Base-by-base conservation (phyloP, 371 early-diverging fungal species). In the Nematocida sp. region DNA sequence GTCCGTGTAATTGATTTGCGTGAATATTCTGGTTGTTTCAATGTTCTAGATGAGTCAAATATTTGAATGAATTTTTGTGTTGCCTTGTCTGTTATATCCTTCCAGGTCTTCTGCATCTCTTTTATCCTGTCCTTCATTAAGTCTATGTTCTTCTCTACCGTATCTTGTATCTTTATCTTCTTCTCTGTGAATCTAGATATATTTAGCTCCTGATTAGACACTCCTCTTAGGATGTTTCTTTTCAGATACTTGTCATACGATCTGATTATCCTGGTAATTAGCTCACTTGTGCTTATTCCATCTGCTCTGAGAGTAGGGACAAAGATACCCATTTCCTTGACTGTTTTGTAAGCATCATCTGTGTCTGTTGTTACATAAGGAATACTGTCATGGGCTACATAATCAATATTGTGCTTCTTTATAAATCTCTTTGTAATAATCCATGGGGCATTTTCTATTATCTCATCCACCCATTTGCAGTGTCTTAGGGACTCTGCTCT, bases 381-480 rank as follows among this genome's bases (percentile, higher is more conserved):
- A 41, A n/a, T 9, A 34, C 53, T 35, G 82, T 95, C 96, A 80
- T 95, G 96, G 19, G 93, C 92, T n/a, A 95, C 94, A 82, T 89
- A 93, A 80, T 94, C 94, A 49, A 95, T 93, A 78, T 86, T 74
- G 76, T 95, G 89, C 77, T 86, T 60, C 77, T 90, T 89, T 7
- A 95, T 75, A 75, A 93, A 95, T 47, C 87, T 93, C 65, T 89
- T 88, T 41, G 86, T 85, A 38, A 94, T 93, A 66, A 89, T 85
- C 82, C 92, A 95, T 3, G 96, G 96, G 19, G 93, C 93, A 66
- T 93, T 85, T 55, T 84, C 85, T 15, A 92, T 92, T 1, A 94
- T 90, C 76, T 89, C 87, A 80, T 94, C 94, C 0, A 87, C 93
- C 93, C 94, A 94, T 79, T 91, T 93, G 86, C 95, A 94, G 5